Percentiles rank a stretch among this genome's conserved stretches.
Evolutionary conservation across 345 rosid genomes (phyloP).

Genomic region (Ceriops zippeliana): DNA sequence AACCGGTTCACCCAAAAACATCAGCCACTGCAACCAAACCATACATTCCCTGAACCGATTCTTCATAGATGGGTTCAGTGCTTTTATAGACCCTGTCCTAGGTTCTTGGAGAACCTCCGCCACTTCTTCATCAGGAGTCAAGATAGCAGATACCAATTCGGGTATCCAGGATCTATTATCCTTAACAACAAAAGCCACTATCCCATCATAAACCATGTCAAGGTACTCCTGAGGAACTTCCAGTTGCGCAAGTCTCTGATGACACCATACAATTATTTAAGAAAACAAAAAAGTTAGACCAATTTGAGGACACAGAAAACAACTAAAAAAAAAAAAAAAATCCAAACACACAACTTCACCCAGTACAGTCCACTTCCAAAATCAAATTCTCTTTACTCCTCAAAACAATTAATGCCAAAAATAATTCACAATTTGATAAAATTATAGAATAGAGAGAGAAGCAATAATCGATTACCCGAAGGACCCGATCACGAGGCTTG

Average conservation of each 20-base stretch:
- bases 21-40: constrained; percentile 85
- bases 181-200: constrained; percentile 50
- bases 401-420: too few relatives aligned
- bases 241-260: constrained; percentile 60
- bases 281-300: too few relatives aligned
- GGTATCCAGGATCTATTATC: constrained; percentile 37
- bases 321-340: too few relatives aligned
- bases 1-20: constrained; percentile 67
- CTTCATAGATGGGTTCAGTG: constrained; percentile 30
- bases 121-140: constrained; percentile 71
- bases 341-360: too few relatives aligned
- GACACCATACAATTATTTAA: too few relatives aligned
- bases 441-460: neutral
- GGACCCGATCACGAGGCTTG: constrained; percentile 46
- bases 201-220: constrained; percentile 34
- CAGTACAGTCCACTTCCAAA: too few relatives aligned
- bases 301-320: too few relatives aligned
- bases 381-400: too few relatives aligned
- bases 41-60: constrained; percentile 47
- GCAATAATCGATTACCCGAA: constrained; percentile 33
- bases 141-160: constrained; percentile 50
- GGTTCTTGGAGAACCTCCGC: constrained; percentile 30
- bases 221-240: constrained; percentile 58
- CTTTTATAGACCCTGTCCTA: constrained; percentile 33
- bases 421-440: too few relatives aligned